phyloP scores from a whole-genome alignment of 2,329 filamentous ascomycete genomes.

The Cladorrhinum sp. region DNA sequence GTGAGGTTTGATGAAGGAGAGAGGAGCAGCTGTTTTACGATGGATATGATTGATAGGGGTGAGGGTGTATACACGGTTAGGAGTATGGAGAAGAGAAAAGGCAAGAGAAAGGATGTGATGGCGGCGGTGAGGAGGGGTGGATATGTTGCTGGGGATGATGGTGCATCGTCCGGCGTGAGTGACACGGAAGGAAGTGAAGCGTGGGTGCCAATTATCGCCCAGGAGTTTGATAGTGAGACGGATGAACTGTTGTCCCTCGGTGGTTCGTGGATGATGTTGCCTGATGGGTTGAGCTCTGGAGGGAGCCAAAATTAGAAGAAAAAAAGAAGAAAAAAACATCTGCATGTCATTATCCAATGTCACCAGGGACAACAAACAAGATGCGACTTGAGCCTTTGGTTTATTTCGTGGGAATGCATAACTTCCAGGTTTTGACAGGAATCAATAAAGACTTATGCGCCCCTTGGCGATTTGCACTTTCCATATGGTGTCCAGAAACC shows the following conservation, averaged over 20 bases:
- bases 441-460: no score
- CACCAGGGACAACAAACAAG: no score
- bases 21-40: neutral
- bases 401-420: no score
- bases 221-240: slow-evolving; percentile 8
- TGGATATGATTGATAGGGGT: neutral
- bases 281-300: neutral
- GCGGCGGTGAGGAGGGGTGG: neutral
- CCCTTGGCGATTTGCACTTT: no score
- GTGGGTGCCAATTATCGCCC: slow-evolving; percentile 13
- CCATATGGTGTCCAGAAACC: no score
- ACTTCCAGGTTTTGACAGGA: no score
- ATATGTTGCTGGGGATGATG: neutral
- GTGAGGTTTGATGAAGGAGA: slow-evolving; percentile 8
- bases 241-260: slow-evolving; percentile 18
- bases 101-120: neutral
- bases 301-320: neutral
- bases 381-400: no score
- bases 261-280: slow-evolving; percentile 17
- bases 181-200: slow-evolving; percentile 7
- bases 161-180: slow-evolving; percentile 1
- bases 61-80: neutral
- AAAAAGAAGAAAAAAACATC: neutral
- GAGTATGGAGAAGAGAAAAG: neutral
- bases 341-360: no score